A percentile compares a stretch with the other conserved stretches of the same genome.
phyloP scores from a whole-genome alignment of 2,329 filamentous ascomycete species.

The Hypoxylon rubiginosum region DNA sequence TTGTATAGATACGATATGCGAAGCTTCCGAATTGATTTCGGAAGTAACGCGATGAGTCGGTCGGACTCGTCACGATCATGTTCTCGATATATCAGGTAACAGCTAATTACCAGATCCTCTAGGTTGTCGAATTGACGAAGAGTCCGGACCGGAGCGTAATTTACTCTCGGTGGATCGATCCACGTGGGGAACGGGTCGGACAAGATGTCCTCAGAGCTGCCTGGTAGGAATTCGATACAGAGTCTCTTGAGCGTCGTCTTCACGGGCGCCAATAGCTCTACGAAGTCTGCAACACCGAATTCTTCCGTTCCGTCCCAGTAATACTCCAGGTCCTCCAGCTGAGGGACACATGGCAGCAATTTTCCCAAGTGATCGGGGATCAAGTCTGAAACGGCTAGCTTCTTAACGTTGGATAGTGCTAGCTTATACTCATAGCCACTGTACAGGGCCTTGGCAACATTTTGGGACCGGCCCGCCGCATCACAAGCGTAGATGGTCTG shows the following conservation, averaged over 20 bases:
- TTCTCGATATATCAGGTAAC: neutral
- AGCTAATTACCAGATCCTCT: constrained; percentile 1
- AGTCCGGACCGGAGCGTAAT: neutral
- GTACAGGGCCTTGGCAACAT: neutral
- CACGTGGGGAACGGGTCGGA: neutral
- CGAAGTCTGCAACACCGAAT: constrained; percentile 46
- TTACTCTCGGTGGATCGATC: neutral
- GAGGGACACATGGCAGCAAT: neutral
- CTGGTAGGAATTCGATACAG: neutral
- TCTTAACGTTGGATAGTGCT: neutral
- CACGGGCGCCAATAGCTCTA: neutral
- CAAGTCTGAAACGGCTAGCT: constrained; percentile 1
- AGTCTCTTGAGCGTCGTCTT: constrained; percentile 7
- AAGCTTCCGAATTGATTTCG: constrained; percentile 10
- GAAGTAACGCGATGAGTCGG: constrained; percentile 2
- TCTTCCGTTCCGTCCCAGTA: constrained; percentile 44
- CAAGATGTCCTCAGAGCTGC: neutral
- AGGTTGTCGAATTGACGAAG: neutral
- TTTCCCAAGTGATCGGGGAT: constrained; percentile 34
- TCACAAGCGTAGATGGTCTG: constrained; percentile 3
- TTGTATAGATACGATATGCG: constrained; percentile 5
- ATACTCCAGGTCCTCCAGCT: constrained; percentile 11
- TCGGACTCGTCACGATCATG: neutral
- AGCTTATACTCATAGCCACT: neutral
- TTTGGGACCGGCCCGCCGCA: neutral